These are phyloP conservation scores for Musa itinerans DNA, from an alignment of 176 grass and related monocot genomes.

Conservation along the genomic window DNA sequence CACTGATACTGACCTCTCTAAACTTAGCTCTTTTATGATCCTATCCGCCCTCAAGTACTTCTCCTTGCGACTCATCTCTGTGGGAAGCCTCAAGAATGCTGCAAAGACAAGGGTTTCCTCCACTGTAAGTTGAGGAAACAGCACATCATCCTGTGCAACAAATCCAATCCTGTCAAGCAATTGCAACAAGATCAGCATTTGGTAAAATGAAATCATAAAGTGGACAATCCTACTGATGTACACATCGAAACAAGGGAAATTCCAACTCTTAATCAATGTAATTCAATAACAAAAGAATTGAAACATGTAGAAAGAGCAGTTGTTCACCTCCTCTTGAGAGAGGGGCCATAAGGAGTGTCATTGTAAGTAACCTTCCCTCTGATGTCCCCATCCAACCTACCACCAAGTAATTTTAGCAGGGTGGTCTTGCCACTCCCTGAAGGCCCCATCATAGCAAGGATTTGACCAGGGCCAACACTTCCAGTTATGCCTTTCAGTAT, in stretches of 20 bases:
- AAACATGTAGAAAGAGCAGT: neutral
- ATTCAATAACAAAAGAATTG: neutral
- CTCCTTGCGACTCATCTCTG: slow-evolving; percentile 70
- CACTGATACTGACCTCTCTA: slow-evolving; percentile 39
- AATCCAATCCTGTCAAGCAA: slow-evolving; percentile 63
- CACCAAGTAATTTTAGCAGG: slow-evolving; percentile 70
- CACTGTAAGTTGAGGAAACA: slow-evolving; percentile 87
- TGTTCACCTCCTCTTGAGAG: slow-evolving; percentile 60
- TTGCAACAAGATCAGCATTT: neutral
- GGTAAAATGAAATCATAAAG: neutral
- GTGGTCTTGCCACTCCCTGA: slow-evolving; percentile 96
- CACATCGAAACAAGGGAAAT: neutral
- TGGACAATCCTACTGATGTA: neutral
- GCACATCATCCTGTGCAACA: slow-evolving; percentile 85
- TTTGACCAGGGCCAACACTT: slow-evolving; percentile 70
- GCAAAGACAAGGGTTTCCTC: slow-evolving; percentile 91
- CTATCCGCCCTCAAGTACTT: slow-evolving; percentile 62
- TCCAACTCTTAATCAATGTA: neutral
- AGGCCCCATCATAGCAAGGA: slow-evolving; percentile 84
- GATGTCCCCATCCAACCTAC: slow-evolving; percentile 51
- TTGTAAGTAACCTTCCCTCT: slow-evolving; percentile 82
- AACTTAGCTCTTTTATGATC: slow-evolving; percentile 65
- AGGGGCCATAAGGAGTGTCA: slow-evolving; percentile 63
- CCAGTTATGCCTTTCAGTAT: slow-evolving; percentile 80
- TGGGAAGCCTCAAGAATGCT: slow-evolving; percentile 71